phyloP scores from a whole-genome alignment of 768 basidiomycete genomes.

The Podaxis sp. region DNA sequence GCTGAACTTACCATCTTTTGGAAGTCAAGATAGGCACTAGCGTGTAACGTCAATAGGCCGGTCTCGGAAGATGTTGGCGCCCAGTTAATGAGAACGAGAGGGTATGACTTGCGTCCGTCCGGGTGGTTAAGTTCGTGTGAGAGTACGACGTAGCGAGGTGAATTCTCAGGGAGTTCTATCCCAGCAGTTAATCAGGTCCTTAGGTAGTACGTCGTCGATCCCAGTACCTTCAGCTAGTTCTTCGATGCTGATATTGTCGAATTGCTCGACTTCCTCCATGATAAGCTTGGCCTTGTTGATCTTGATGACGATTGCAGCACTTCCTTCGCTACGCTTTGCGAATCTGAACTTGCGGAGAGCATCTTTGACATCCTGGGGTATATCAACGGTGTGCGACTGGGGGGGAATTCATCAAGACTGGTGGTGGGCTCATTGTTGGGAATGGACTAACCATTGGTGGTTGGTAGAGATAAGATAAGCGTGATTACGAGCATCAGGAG shows the following conservation, averaged over 20 bases:
- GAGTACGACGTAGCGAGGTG: conserved; percentile 82
- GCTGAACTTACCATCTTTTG: conserved; percentile 62
- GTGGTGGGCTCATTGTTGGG: conserved; percentile 14
- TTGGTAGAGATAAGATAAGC: conserved; percentile 30
- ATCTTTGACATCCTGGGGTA: conserved; percentile 76
- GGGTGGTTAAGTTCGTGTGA: conserved; percentile 78
- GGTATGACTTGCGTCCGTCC: conserved; percentile 85
- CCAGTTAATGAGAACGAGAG: conserved; percentile 89
- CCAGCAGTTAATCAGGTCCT: conserved; percentile 1
- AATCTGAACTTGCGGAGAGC: conserved; percentile 79
- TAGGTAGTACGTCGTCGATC: conserved; percentile 4
- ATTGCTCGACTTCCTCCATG: conserved; percentile 84
- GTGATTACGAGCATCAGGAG: background rate
- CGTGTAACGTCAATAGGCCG: conserved; percentile 76
- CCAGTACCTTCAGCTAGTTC: conserved; percentile 82
- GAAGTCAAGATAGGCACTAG: conserved; percentile 79
- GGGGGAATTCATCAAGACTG: background rate
- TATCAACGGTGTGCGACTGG: conserved; percentile 81
- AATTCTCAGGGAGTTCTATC: conserved; percentile 83
- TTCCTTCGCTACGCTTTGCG: conserved; percentile 69
- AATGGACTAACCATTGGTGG: conserved; percentile 35
- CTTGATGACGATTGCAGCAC: conserved; percentile 84
- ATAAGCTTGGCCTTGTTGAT: conserved; percentile 80
- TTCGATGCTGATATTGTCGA: conserved; percentile 73
- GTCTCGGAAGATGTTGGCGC: conserved; percentile 76